Base-by-base conservation (phyloP, 2,329 filamentous ascomycete species). In the Teratosphaeria gauchensis region DNA sequence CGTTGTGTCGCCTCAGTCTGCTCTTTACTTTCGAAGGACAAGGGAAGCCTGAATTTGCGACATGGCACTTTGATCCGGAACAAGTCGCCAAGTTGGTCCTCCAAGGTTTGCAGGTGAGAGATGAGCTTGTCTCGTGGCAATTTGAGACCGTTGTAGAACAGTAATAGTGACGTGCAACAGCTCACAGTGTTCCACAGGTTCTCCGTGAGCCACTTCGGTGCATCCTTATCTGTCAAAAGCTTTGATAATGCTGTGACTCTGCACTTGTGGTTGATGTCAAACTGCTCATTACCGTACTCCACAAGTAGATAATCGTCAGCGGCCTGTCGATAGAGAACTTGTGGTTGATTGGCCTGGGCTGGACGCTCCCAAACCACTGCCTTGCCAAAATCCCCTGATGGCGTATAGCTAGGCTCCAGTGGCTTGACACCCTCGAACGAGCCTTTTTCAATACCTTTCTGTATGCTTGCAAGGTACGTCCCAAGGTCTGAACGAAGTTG, bases 211-310 rank as follows among this genome's bases (percentile, higher is more conserved):
- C 64, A 67, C 2, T 67, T 56, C 0, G 73, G 73, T 1, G 73
- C 74, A 12, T 76, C 74, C 0, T 68, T 64, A 9, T 77, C 74
- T 12, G 70, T 67, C 1, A 83, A 64, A 5, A 76, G 74, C 53
- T 78, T 77, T 56, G 81, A 79, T 1, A 84, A 72, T 0, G 79
- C 79, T 2, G 80, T 82, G 16, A 80, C 78, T 52, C 81, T 75
- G 66, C 80, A 83, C 30, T 79, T 74, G 68, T 83, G 77, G 66
- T 84, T 82, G 58, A 85, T 72, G 60, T 85, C 76, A 61, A 83
- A 82, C 1, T 74, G 70, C 19, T 82, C 81, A 35, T 80, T 72
- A 24, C 82, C 82, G 59, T 84, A 84, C 60, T 85, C 82, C 12
- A 85, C 73, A 8, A 85, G 71, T 2, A 85, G 63, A 60, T 81